Percentiles rank a stretch among this genome's conserved stretches.
These are phyloP conservation scores for Sporormia fimetaria DNA, from an alignment of 495 filamentous ascomycete genomes.

Conservation along the genomic window DNA sequence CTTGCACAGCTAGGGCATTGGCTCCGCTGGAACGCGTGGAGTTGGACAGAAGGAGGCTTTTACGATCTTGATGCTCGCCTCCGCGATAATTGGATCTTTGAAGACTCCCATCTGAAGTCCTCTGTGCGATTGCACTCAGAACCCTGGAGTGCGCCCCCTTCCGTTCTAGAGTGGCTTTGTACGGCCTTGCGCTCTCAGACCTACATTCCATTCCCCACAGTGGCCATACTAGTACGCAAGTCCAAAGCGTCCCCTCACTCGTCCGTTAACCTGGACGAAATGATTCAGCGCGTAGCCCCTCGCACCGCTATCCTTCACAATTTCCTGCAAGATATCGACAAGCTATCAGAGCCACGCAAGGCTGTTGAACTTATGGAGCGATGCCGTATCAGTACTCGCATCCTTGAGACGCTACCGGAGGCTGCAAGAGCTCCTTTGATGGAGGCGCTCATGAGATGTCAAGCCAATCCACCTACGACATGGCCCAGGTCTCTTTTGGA, in stretches of 20 bases:
- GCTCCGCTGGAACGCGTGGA: conserved; percentile 74
- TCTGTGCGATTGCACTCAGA: conserved; percentile 32
- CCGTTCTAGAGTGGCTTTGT: conserved; percentile 58
- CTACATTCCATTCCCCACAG: conserved; percentile 17
- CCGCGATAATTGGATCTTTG: conserved; percentile 50
- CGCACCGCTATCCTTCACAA: conserved; percentile 26
- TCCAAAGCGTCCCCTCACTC: conserved; percentile 20
- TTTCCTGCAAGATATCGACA: conserved; percentile 28
- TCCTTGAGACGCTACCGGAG: conserved; percentile 76
- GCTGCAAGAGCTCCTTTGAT: conserved; percentile 65
- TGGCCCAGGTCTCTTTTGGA: conserved; percentile 61
- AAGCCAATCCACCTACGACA: conserved; percentile 62
- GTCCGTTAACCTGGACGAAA: conserved; percentile 15
- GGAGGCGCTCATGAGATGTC: conserved; percentile 73
- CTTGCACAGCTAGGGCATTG: conserved; percentile 72
- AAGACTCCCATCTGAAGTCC: conserved; percentile 32
- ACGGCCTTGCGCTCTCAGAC: conserved; percentile 25
- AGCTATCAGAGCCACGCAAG: conserved; percentile 3
- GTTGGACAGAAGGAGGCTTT: conserved; percentile 40
- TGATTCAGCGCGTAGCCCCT: conserved; percentile 18
- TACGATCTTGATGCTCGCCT: conserved; percentile 62
- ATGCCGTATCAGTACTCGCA: conserved; percentile 43
- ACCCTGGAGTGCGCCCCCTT: conserved; percentile 51
- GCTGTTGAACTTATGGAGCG: conserved; percentile 49
- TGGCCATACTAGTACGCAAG: conserved; percentile 20